phyloP scores from a whole-genome alignment of 1,284 basidiomycete species.

The Austroboletus niveus region DNA sequence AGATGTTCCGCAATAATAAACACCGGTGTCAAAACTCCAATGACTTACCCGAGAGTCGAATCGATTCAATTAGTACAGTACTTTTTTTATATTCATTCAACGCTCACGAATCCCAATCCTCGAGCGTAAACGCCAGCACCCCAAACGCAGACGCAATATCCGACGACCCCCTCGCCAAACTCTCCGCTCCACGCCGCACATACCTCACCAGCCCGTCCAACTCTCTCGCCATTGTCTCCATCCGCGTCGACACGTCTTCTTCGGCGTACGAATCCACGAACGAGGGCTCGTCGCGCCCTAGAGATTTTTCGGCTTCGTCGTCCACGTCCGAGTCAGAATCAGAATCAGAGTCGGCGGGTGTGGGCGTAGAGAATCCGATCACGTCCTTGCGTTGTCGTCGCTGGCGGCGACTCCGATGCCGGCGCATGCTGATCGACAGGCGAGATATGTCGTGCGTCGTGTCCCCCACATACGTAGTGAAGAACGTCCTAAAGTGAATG shows the following conservation, averaged over 20 bases:
- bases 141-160: slow-evolving; percentile 65
- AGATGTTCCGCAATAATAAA: no score
- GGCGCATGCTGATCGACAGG: slow-evolving; percentile 50
- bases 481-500: slow-evolving; percentile 63
- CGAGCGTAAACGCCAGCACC: slow-evolving; percentile 72
- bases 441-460: slow-evolving; percentile 59
- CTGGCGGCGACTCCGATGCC: slow-evolving; percentile 60
- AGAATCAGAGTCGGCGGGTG: slow-evolving; percentile 21
- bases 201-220: slow-evolving; percentile 70
- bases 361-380: slow-evolving; percentile 56
- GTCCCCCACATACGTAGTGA: slow-evolving; percentile 59
- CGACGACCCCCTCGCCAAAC: slow-evolving; percentile 50
- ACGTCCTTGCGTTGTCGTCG: slow-evolving; percentile 52
- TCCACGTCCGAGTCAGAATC: slow-evolving; percentile 48
- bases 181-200: slow-evolving; percentile 64
- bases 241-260: slow-evolving; percentile 44
- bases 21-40: no score
- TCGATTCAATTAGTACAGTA: no score
- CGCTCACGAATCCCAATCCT: slow-evolving; percentile 68
- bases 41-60: no score
- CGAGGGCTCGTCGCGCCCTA: slow-evolving; percentile 39
- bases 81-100: neutral
- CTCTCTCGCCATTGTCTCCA: slow-evolving; percentile 65
- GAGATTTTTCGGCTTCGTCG: slow-evolving; percentile 28
- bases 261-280: slow-evolving; percentile 38